Evolutionary conservation across 2,329 filamentous ascomycete genomes (phyloP), one percentile per base, ranked within the genome.

Genomic region (Colletotrichum phormii): DNA sequence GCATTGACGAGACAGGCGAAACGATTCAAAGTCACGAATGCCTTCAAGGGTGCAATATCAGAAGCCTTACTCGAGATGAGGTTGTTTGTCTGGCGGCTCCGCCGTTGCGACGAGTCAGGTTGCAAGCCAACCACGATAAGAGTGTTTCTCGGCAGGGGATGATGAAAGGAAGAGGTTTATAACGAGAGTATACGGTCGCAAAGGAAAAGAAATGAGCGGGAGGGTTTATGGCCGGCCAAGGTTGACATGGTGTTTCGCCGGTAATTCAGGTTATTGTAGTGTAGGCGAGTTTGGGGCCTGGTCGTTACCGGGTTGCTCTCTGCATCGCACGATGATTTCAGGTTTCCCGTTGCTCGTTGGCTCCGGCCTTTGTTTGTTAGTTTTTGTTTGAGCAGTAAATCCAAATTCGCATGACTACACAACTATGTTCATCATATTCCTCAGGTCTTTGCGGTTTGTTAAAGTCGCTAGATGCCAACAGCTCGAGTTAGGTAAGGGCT

Each of bases 181-280:
- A 37, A 46, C 33, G 53, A 57, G 60, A 67, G 55, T 60, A 70
- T 33, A 73, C 37, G 62, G 60, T 49, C 61, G 57, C 57, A 62
- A 72, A 13, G 71, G 59, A 72, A 67, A 58, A 67, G 55, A 42
- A 64, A 64, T 54, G 67, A 59, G 62, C 31, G n/a, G 57, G 46
- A 55, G 46, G 59, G 42, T 53, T 71, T 31, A 67, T 46, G 72
- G 71, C 51, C 63, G 67, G 46, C 49, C 61, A 72, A 46, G 31
- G 72, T 64, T 61, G 33, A 69, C 70, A 74, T 31, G 68, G 72
- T 62, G 64, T 68, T 72, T 59, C 55, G 61, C 58, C 59, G 67
- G 60, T 67, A 54, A 54, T 72, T 72, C 58, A 71, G 71, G 71
- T 58, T 73, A 67, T 65, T 66, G 64, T 64, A 67, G 64, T 75